phyloP scores from a whole-genome alignment of 495 filamentous ascomycete genomes.

The Penicillium pancosmium region DNA sequence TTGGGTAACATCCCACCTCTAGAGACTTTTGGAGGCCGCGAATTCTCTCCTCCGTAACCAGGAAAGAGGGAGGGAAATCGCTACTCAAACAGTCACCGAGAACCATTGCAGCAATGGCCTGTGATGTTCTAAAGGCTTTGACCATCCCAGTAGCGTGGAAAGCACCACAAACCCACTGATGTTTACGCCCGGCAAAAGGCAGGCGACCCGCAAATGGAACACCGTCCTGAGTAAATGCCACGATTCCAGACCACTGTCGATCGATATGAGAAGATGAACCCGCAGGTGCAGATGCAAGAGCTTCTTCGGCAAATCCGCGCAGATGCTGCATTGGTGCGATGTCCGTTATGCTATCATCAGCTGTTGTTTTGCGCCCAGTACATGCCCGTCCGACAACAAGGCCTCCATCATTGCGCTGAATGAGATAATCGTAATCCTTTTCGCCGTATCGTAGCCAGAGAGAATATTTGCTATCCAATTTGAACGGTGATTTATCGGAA shows the following conservation, averaged over 20 bases:
- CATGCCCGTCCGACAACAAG: constrained; percentile 2
- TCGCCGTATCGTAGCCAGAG: constrained; percentile 4
- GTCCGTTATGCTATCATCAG: constrained; percentile 1
- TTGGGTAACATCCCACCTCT: not conserved
- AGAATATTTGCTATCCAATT: constrained; percentile 1
- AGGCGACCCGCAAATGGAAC: constrained; percentile 4
- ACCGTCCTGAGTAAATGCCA: constrained; percentile 3
- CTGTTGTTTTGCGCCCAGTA: not conserved
- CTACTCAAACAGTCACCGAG: not conserved
- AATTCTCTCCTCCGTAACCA: constrained; percentile 5
- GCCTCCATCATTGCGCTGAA: not conserved
- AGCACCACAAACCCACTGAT: constrained; percentile 6
- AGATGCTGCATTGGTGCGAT: not conserved
- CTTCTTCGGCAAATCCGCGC: constrained; percentile 1
- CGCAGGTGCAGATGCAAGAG: not conserved
- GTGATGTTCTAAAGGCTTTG: constrained; percentile 1
- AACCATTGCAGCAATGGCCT: constrained; percentile 2
- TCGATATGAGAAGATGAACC: constrained; percentile 2
- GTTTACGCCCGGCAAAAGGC: constrained; percentile 2
- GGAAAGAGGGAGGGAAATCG: not conserved
- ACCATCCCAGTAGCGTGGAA: constrained; percentile 7
- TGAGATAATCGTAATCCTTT: constrained; percentile 9
- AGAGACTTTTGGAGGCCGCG: not conserved
- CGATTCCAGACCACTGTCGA: not conserved
- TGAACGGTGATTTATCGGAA: not conserved